phyloP scores from a whole-genome alignment of 2,329 filamentous ascomycete species.

The Sclerotinia spermophila region DNA sequence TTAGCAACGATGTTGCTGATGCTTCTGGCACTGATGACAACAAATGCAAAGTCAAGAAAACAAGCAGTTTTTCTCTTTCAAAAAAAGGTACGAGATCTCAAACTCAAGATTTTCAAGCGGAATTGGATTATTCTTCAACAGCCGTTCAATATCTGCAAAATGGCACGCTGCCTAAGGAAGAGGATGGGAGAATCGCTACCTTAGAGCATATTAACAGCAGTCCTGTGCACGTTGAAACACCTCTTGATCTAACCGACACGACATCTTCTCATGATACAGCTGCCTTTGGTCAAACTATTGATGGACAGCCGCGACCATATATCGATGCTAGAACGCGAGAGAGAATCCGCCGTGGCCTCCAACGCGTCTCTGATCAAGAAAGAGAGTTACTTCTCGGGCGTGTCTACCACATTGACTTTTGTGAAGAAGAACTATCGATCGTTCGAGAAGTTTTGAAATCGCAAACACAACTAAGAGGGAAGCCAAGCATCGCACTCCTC shows the following conservation, averaged over 20 bases:
- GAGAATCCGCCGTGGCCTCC: constrained; percentile 19
- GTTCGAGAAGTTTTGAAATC: constrained; percentile 2
- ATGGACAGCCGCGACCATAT: constrained; percentile 18
- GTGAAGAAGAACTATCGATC: constrained; percentile 19
- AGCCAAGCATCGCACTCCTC: background rate
- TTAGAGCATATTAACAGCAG: background rate
- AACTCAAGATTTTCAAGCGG: background rate
- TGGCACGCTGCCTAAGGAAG: background rate
- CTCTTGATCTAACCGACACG: background rate
- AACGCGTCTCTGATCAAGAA: constrained; percentile 10
- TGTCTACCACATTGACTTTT: constrained; percentile 27
- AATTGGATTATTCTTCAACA: background rate
- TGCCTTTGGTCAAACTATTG: background rate
- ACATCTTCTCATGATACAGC: background rate
- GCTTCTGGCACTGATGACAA: background rate
- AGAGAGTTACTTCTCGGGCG: background rate
- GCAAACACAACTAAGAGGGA: background rate
- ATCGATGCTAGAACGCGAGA: constrained; percentile 10
- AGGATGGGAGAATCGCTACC: background rate
- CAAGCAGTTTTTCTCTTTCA: background rate
- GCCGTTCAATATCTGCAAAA: background rate
- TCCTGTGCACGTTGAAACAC: background rate
- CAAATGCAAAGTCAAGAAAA: background rate
- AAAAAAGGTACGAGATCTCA: background rate
- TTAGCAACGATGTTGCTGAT: background rate